Conservation (phyloP, 805 yeast genomes). For the Metschnikowia arizonensis region DNA sequence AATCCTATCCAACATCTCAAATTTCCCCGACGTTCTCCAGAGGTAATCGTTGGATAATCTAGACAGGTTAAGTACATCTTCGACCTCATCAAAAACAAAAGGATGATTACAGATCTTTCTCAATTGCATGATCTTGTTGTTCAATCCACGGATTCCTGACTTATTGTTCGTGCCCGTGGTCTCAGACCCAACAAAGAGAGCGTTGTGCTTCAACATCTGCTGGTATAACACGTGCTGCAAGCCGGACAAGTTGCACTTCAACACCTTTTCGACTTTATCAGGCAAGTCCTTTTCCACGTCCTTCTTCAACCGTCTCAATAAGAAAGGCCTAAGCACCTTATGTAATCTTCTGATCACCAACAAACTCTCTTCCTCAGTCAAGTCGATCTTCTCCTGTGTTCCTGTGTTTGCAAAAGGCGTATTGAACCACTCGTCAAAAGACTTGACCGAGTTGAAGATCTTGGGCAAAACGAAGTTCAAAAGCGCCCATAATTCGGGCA, state of each 20-base stretch:
- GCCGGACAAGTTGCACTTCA: conserved; percentile 74
- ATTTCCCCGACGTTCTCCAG: conserved; percentile 78
- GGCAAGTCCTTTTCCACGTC: conserved; percentile 87
- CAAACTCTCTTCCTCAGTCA: conserved; percentile 82
- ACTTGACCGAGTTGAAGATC: conserved; percentile 78
- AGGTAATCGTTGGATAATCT: conserved; percentile 60
- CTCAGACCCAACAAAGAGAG: conserved; percentile 60
- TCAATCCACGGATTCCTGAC: conserved; percentile 70
- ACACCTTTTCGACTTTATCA: conserved; percentile 75
- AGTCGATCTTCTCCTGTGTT: conserved; percentile 70
- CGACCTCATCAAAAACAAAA: conserved; percentile 80
- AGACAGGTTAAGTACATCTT: conserved; percentile 60
- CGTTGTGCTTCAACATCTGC: conserved; percentile 73
- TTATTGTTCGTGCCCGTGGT: conserved; percentile 49
- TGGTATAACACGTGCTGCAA: conserved; percentile 67
- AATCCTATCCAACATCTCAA: conserved; percentile 70
- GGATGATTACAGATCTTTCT: conserved; percentile 87
- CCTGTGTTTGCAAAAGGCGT: conserved; percentile 87
- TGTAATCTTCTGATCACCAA: conserved; percentile 81
- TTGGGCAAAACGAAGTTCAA: conserved; percentile 78
- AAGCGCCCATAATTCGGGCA: conserved; percentile 84
- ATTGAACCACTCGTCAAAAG: conserved; percentile 87
- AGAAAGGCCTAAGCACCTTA: conserved; percentile 80
- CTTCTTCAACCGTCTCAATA: conserved; percentile 76
- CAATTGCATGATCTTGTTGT: conserved; percentile 80